Percentiles rank a stretch among this genome's conserved stretches.
These are phyloP conservation scores for Ceratobasidium sp. DNA, from an alignment of 1,284 basidiomycete species.

Conservation along the genomic window DNA sequence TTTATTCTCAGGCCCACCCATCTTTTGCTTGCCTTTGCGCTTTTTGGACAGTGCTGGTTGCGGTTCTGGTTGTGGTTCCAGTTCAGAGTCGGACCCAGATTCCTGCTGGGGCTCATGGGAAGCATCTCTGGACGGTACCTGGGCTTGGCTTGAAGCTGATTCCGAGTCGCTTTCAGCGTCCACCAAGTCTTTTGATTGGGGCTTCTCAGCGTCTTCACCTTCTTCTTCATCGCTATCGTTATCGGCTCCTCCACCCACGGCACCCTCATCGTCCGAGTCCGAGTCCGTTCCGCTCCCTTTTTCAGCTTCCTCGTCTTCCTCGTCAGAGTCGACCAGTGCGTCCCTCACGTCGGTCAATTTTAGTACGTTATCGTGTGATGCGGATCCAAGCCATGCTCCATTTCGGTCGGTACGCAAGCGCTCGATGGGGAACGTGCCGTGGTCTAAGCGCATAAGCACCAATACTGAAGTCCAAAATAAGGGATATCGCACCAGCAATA, in stretches of 20 bases:
- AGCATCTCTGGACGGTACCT: background rate
- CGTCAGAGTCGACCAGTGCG: constrained; percentile 61
- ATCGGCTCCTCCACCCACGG: no score
- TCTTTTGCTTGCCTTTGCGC: constrained; percentile 60
- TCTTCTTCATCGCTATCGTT: no score
- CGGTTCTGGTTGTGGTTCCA: constrained; percentile 31
- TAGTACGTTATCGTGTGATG: constrained; percentile 88
- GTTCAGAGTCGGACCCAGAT: constrained; percentile 35
- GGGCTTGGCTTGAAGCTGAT: no score
- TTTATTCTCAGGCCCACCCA: constrained; percentile 57
- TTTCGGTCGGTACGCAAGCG: constrained; percentile 63
- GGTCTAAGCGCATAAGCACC: constrained; percentile 62
- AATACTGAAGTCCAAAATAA: constrained; percentile 78
- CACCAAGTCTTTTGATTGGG: no score
- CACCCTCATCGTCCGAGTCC: constrained; percentile 44
- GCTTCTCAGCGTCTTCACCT: no score
- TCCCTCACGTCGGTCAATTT: constrained; percentile 82
- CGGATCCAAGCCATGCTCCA: constrained; percentile 86
- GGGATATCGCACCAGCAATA: constrained; percentile 90
- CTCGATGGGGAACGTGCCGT: constrained; percentile 91
- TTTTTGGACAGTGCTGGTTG: constrained; percentile 57
- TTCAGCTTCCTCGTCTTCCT: constrained; percentile 48
- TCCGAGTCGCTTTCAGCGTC: background rate
- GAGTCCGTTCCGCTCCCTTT: constrained; percentile 42
- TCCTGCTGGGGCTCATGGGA: constrained; percentile 25